These are phyloP conservation scores for Eucalyptus cloeziana DNA, from an alignment of 345 rosid genomes.

Conservation along the genomic window DNA sequence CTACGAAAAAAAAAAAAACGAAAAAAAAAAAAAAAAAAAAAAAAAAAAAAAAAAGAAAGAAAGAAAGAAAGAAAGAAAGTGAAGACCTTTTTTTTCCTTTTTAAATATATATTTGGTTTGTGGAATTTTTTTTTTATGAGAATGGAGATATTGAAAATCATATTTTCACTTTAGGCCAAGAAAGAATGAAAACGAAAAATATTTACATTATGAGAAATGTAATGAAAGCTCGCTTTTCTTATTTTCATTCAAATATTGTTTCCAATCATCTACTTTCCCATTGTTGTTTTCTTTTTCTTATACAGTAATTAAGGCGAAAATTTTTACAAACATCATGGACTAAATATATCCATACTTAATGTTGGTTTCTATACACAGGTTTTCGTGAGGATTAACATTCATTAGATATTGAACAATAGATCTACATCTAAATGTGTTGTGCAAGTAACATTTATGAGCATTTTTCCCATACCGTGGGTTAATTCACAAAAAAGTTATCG, in stretches of 20 bases:
- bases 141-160: neutral
- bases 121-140: neutral
- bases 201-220: neutral
- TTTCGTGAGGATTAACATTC: neutral
- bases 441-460: neutral
- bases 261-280: neutral
- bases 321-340: neutral
- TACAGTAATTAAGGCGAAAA: neutral
- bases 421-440: neutral
- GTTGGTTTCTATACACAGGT: neutral
- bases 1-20: too few species aligned
- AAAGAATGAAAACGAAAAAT: neutral
- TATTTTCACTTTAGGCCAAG: neutral
- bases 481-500: neutral
- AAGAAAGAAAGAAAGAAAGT: accelerated
- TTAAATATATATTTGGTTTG: neutral
- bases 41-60: too few species aligned
- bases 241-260: neutral
- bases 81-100: neutral
- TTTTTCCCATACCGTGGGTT: neutral
- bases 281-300: neutral
- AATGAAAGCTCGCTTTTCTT: neutral
- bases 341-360: neutral
- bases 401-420: neutral
- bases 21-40: too few species aligned